Evolutionary conservation across 2,329 filamentous ascomycete species (phyloP).

Genomic region (Zymoseptoria brevis): DNA sequence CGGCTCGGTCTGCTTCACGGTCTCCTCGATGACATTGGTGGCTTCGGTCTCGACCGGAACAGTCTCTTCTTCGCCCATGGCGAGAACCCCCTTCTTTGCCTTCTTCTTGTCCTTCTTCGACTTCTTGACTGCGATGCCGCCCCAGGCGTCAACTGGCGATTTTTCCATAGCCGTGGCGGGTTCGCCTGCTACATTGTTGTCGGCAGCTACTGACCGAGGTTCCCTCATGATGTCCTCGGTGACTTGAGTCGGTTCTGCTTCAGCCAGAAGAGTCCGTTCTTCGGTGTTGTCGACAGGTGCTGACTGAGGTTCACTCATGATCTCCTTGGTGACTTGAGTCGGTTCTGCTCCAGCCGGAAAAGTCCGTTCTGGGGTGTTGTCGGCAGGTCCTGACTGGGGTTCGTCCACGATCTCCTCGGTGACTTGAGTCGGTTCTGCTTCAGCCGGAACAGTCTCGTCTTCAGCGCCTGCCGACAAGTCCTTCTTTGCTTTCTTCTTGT

Average conservation of each 20-base stretch:
- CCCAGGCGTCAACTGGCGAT: conserved; percentile 2
- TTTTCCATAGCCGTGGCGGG: not conserved
- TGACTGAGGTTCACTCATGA: not conserved
- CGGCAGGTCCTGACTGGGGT: no score
- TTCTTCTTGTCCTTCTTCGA: conserved; percentile 36
- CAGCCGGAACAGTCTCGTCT: not conserved
- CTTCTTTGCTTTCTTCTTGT: conserved; percentile 27
- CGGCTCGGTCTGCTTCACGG: not conserved
- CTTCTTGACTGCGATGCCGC: conserved; percentile 15
- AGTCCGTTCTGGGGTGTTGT: no score
- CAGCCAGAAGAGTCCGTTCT: no score
- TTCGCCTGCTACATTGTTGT: not conserved
- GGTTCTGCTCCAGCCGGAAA: no score
- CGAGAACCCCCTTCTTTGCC: conserved; percentile 19
- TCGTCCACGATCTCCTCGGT: not conserved
- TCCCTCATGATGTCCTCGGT: not conserved
- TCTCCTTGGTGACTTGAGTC: no score
- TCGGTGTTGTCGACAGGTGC: conserved; percentile 4
- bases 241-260: not conserved
- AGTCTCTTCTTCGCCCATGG: not conserved
- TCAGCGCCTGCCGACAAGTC: conserved; percentile 2
- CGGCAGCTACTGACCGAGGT: conserved; percentile 5
- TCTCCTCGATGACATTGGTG: not conserved
- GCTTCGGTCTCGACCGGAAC: not conserved
- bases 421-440: conserved; percentile 5